Conservation (phyloP, 305 asterid species). For the Fraxinus velutina region DNA sequence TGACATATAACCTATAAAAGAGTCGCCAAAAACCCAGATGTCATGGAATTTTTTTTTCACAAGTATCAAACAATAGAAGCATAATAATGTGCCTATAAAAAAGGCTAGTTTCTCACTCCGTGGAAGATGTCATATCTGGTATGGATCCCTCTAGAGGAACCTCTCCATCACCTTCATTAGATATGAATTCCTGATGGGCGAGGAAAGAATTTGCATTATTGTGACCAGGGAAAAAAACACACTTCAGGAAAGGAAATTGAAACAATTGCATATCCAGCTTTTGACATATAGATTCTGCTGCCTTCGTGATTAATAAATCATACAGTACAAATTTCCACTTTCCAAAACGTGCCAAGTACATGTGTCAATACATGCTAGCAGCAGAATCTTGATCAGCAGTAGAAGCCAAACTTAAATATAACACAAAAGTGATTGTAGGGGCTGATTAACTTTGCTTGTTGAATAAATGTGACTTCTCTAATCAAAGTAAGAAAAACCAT, state of each 20-base stretch:
- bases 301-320: neutral
- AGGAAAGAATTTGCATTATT: constrained; percentile 3
- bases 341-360: neutral
- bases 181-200: constrained; percentile 64
- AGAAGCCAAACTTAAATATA: neutral
- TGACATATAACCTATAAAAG: constrained; percentile 65
- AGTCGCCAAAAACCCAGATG: constrained; percentile 16
- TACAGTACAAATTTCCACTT: neutral
- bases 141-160: constrained; percentile 93
- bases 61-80: neutral
- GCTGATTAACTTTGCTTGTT: neutral
- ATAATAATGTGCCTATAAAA: constrained; percentile 15
- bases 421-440: neutral
- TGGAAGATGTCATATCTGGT: constrained; percentile 98
- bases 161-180: constrained; percentile 88
- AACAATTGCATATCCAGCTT: neutral
- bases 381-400: neutral
- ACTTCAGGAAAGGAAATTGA: neutral
- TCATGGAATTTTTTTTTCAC: neutral
- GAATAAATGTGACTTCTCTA: neutral
- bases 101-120: constrained; percentile 64
- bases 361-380: neutral
- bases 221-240: neutral
- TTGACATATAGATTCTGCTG: neutral
- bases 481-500: neutral